Conservation (phyloP, 257 asterid species). For the Plantago ovata region DNA sequence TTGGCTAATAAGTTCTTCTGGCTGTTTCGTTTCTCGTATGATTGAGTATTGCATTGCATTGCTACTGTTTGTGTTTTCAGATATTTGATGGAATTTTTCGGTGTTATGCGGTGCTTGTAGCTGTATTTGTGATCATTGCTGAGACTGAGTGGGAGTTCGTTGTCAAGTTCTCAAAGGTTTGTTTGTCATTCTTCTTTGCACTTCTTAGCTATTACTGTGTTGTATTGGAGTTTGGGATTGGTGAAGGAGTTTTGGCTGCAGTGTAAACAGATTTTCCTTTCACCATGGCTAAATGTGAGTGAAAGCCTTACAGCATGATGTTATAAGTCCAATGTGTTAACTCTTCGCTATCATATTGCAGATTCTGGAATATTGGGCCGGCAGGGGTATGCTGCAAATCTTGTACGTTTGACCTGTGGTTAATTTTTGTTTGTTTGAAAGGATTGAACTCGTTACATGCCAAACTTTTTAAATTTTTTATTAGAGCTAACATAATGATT, state of each 20-base stretch:
- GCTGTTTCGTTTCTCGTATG: not conserved
- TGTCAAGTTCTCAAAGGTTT: slow-evolving; percentile 68
- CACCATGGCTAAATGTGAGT: not conserved
- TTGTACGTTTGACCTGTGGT: slow-evolving; percentile 54
- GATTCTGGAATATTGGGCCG: slow-evolving; percentile 89
- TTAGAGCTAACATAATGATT: slow-evolving; percentile 10
- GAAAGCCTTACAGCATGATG: slow-evolving; percentile 11
- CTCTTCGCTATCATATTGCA: slow-evolving; percentile 35
- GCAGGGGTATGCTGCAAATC: slow-evolving; percentile 99
- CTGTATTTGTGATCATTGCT: slow-evolving; percentile 66
- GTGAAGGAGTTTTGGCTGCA: not conserved
- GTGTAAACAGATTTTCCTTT: not conserved
- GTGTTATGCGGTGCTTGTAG: slow-evolving; percentile 82
- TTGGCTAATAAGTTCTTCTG: too few relatives aligned
- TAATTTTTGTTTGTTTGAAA: too few relatives aligned
- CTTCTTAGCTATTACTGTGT: not conserved
- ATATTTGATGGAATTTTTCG: slow-evolving; percentile 95
- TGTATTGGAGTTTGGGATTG: not conserved
- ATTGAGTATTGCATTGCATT: too few relatives aligned
- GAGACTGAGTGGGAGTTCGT: slow-evolving; percentile 91
- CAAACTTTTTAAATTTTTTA: slow-evolving; percentile 14
- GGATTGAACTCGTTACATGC: too few relatives aligned
- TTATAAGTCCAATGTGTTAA: slow-evolving; percentile 10
- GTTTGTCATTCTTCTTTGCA: too few relatives aligned
- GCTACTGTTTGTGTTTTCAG: slow-evolving; percentile 26